Evolutionary conservation across 257 asterid species (phyloP).

Genomic region (Salvia splendens): DNA sequence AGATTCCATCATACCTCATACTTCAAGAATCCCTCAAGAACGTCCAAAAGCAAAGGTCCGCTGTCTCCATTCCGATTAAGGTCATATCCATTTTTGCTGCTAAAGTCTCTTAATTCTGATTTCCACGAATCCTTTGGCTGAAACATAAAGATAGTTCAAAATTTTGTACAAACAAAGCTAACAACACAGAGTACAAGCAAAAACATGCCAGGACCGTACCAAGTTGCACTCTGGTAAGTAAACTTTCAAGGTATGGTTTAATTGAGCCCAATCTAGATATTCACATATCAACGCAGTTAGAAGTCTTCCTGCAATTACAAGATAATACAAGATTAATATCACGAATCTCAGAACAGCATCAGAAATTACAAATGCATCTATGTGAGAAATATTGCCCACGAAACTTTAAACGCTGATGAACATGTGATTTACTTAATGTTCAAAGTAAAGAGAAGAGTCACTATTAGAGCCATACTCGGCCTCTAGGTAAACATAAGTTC

Average conservation of each 20-base stretch:
- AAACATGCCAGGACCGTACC: conserved; percentile 44
- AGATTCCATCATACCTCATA: conserved; percentile 64
- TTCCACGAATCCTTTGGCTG: conserved; percentile 95
- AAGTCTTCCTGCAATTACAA: conserved; percentile 70
- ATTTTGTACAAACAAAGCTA: neutral
- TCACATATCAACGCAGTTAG: conserved; percentile 81
- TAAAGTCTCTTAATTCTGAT: conserved; percentile 85
- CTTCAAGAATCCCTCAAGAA: conserved; percentile 97
- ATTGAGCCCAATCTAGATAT: conserved; percentile 93
- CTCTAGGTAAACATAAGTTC: neutral
- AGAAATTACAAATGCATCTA: conserved; percentile 11
- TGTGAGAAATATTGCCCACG: neutral
- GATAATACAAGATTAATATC: conserved; percentile 18
- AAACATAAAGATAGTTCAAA: conserved; percentile 32
- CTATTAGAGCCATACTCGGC: neutral
- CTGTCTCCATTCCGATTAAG: conserved; percentile 86
- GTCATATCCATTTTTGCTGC: conserved; percentile 95
- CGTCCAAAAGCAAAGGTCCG: conserved; percentile 95
- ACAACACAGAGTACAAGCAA: conserved; percentile 11
- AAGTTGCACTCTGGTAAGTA: conserved; percentile 85
- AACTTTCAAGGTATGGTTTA: conserved; percentile 82
- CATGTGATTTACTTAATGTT: neutral
- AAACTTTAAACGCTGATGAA: neutral
- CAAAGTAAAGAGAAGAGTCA: neutral
- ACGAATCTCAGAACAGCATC: neutral